These are phyloP conservation scores for Aeminium ludgeri DNA, from an alignment of 495 filamentous ascomycete species.

Conservation along the genomic window DNA sequence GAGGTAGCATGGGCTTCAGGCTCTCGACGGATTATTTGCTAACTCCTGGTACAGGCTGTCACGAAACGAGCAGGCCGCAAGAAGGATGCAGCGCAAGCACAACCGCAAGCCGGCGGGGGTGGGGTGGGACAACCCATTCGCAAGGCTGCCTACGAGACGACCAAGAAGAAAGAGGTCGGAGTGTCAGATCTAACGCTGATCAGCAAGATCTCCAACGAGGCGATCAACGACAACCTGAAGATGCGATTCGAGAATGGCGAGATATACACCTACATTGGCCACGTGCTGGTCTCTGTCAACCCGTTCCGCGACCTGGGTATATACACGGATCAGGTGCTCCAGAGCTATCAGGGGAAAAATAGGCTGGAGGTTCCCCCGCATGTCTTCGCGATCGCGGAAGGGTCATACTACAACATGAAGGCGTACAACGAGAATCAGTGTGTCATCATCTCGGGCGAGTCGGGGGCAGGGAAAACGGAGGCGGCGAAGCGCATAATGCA, in stretches of 20 bases:
- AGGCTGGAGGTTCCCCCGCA: conserved; percentile 89
- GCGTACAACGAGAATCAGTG: conserved; percentile 98
- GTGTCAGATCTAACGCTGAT: conserved; percentile 95
- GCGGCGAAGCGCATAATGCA: conserved; percentile 98
- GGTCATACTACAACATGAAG: conserved; percentile 98
- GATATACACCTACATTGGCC: conserved; percentile 99
- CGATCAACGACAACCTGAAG: conserved; percentile 97
- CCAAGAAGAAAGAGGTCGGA: conserved; percentile 97
- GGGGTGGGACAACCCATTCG: conserved; percentile 51
- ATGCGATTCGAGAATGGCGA: conserved; percentile 89
- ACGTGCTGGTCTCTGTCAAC: conserved; percentile 98
- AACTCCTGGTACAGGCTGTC: conserved; percentile 18
- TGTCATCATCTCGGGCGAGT: conserved; percentile 98
- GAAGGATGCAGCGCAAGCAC: conserved; percentile 38
- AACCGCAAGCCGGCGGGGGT: conserved; percentile 25
- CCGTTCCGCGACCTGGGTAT: conserved; percentile 97
- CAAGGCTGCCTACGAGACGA: conserved; percentile 87
- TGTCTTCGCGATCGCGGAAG: conserved; percentile 94
- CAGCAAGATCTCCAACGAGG: conserved; percentile 96
- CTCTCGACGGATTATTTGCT: no score
- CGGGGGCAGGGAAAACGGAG: conserved; percentile 98
- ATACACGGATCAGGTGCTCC: conserved; percentile 83
- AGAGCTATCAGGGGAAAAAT: conserved; percentile 90
- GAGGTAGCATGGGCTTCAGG: no score
- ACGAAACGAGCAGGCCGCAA: conserved; percentile 43